Evolutionary conservation across 768 basidiomycete genomes (phyloP), one percentile per base, ranked within the genome.

Genomic region (Tricholoma bakamatsutake): DNA sequence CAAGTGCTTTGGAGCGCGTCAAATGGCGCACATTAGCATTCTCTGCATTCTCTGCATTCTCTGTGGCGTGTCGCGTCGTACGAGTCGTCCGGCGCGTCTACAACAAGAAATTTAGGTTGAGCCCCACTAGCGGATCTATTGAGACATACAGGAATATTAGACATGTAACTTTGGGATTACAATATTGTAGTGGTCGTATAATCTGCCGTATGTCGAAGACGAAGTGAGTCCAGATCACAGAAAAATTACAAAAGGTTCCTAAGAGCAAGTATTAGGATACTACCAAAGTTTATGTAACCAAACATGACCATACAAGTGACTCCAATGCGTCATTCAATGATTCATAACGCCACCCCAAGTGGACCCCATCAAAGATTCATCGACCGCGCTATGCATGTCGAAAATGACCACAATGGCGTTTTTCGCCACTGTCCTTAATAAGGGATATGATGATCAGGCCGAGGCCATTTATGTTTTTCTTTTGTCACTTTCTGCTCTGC

Each of bases 21-120:
- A 70, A 70, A 52, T 79, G 79, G 55, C 82, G 81, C 52, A 84
- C 80, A 61, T 79, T 81, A 57, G 82, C 81, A 65, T 87, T 88
- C 76, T 88, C 86, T 66, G 71, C 77, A 53, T 84, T 82, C 66
- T 81, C 83, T 60, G 76, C 77, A 53, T 84, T 82, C 66, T 81
- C 83, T 60, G 76, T 72, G 54, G 77, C 66, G 24, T 72, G 71
- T 60, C 81, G 81, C 54, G 79, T 76, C 40, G 77, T 72, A 67
- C 83, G 78, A 55, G 82, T 80, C 48, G 80, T 79, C 71, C 87
- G 83, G 62, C 87, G 82, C 55, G 82, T 78, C 87, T 88, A 59
- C 15, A 48, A 11, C n/a, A 27, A 34, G 54, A 39, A 39, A 18
- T 28, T 55, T 18, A 43, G 52, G 35, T 54, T 35, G 24, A 42